phyloP scores from a whole-genome alignment of 345 rosid species.

The Eucalyptus shirleyi region DNA sequence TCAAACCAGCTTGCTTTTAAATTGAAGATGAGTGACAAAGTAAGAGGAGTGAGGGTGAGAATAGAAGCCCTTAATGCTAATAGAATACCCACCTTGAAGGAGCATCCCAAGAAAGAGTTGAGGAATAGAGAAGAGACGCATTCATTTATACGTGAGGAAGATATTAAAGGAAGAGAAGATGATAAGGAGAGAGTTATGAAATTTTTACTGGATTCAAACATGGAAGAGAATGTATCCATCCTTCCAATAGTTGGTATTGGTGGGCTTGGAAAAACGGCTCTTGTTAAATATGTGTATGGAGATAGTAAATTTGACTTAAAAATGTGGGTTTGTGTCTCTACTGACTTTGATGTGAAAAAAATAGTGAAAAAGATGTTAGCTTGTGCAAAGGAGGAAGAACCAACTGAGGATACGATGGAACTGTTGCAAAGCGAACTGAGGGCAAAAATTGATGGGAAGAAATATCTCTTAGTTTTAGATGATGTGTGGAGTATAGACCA shows the following conservation, averaged over 20 bases:
- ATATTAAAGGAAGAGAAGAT: neutral
- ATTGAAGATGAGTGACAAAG: no score
- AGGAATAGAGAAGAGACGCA: neutral
- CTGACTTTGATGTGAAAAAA: rapidly evolving
- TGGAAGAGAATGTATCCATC: rapidly evolving
- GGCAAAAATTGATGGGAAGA: rapidly evolving
- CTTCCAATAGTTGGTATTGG: neutral
- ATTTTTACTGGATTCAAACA: neutral
- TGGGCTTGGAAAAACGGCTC: rapidly evolving
- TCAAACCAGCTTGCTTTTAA: no score
- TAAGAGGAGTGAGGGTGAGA: no score
- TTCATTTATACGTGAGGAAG: neutral
- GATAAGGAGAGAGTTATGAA: neutral
- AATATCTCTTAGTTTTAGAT: no score
- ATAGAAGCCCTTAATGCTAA: rapidly evolving
- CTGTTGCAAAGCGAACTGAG: no score
- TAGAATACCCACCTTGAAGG: rapidly evolving
- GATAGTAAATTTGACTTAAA: neutral
- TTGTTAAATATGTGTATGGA: neutral
- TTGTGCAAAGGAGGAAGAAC: no score
- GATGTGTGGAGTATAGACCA: rapidly evolving
- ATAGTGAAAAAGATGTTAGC: rapidly evolving
- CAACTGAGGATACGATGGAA: rapidly evolving
- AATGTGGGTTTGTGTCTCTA: neutral
- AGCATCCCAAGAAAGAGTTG: rapidly evolving